phyloP scores from a whole-genome alignment of 1,284 basidiomycete genomes.

The Naganishia sp. region DNA sequence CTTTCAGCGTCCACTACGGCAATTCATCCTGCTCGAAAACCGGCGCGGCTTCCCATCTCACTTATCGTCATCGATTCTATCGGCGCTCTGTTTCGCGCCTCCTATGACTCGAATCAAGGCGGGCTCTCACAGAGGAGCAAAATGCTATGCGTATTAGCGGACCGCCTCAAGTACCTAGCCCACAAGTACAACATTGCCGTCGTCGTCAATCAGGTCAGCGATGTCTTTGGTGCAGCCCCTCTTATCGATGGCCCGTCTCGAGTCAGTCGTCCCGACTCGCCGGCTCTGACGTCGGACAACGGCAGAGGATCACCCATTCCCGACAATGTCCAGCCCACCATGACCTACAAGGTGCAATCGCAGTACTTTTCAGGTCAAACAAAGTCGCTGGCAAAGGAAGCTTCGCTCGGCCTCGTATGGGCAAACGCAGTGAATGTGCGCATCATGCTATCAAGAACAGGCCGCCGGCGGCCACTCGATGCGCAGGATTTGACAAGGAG shows the following conservation, averaged over 20 bases:
- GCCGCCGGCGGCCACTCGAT: slow-evolving; percentile 63
- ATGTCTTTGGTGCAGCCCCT: slow-evolving; percentile 59
- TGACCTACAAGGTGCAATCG: slow-evolving; percentile 70
- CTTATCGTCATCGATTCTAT: slow-evolving; percentile 79
- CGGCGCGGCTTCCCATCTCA: slow-evolving; percentile 45
- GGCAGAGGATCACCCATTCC: slow-evolving; percentile 11
- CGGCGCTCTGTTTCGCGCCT: slow-evolving; percentile 72
- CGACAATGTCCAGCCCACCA: slow-evolving; percentile 40
- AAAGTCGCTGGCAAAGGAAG: slow-evolving; percentile 66
- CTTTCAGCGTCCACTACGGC: too few species aligned
- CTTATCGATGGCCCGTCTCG: slow-evolving; percentile 5
- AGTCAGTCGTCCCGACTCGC: slow-evolving; percentile 15
- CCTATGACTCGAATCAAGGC: slow-evolving; percentile 60
- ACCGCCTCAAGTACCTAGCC: slow-evolving; percentile 68
- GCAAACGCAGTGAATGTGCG: slow-evolving; percentile 82
- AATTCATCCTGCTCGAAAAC: slow-evolving; percentile 30
- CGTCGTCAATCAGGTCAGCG: slow-evolving; percentile 83
- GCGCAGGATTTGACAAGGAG: slow-evolving; percentile 20
- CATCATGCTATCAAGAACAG: slow-evolving; percentile 76
- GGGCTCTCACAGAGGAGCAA: slow-evolving; percentile 70
- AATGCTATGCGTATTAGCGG: slow-evolving; percentile 66
- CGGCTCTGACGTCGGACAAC: slow-evolving; percentile 9
- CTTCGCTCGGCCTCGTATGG: slow-evolving; percentile 82
- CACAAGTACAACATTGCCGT: slow-evolving; percentile 66
- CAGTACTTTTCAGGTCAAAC: slow-evolving; percentile 70